phyloP scores from a whole-genome alignment of 768 basidiomycete species.

The Mycena rosella region DNA sequence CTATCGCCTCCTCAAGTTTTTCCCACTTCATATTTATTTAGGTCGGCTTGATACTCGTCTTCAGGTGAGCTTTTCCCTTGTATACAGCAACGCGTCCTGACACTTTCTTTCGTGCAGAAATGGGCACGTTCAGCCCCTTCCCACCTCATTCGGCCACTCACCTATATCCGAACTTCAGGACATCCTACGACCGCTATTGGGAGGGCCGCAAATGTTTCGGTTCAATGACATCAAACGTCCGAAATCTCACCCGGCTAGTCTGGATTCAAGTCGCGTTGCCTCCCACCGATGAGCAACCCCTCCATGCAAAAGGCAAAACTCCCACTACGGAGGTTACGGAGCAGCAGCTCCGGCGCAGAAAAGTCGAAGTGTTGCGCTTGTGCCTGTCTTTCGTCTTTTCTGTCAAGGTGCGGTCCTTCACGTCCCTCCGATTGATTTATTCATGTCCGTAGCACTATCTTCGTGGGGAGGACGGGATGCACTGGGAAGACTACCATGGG shows the following conservation, averaged over 20 bases:
- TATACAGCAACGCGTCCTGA: neutral
- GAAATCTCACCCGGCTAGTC: constrained; percentile 81
- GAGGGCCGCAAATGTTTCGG: constrained; percentile 92
- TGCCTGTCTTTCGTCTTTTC: constrained; percentile 80
- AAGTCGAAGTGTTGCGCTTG: constrained; percentile 78
- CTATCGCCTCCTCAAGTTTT: constrained; percentile 3
- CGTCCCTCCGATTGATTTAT: constrained; percentile 21
- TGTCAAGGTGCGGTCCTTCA: constrained; percentile 55
- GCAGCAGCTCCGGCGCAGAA: constrained; percentile 70
- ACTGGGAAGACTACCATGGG: constrained; percentile 74
- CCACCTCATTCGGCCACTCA: neutral
- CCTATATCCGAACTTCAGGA: constrained; percentile 54
- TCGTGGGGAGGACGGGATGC: constrained; percentile 83
- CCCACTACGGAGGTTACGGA: constrained; percentile 59
- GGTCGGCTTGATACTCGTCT: constrained; percentile 92
- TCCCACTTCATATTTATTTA: constrained; percentile 42
- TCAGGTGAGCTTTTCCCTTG: constrained; percentile 65
- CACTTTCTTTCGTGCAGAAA: constrained; percentile 62
- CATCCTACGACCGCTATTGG: constrained; percentile 89
- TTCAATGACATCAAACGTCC: constrained; percentile 75
- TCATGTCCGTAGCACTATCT: constrained; percentile 70
- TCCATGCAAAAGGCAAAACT: constrained; percentile 65
- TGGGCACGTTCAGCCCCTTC: constrained; percentile 56
- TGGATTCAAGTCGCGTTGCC: constrained; percentile 86
- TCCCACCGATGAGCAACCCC: constrained; percentile 59